A percentile compares a stretch with the other conserved stretches of the same genome.
These are phyloP conservation scores for Aspergillus pseudoterreus DNA, from an alignment of 2,329 filamentous ascomycete genomes.

Conservation along the genomic window DNA sequence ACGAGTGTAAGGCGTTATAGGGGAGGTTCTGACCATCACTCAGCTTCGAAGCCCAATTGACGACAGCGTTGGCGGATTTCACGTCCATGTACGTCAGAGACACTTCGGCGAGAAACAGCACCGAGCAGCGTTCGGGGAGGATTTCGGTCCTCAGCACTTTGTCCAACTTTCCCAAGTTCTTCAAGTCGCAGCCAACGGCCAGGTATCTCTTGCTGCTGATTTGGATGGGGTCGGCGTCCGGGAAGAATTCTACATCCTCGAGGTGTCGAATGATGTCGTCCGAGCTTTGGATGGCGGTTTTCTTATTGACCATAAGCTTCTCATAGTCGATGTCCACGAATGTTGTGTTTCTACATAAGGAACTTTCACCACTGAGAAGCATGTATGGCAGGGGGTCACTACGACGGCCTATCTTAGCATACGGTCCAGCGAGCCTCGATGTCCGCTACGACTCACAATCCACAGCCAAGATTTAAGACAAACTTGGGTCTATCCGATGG, in stretches of 20 bases:
- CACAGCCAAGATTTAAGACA: slow-evolving; percentile 81
- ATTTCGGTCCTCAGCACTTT: slow-evolving; percentile 57
- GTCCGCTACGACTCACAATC: slow-evolving; percentile 64
- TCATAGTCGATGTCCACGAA: slow-evolving; percentile 88
- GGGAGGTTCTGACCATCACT: slow-evolving; percentile 56
- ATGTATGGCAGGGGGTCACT: slow-evolving; percentile 88
- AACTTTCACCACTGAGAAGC: slow-evolving; percentile 64
- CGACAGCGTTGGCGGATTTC: slow-evolving; percentile 66
- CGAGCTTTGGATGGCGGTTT: slow-evolving; percentile 62
- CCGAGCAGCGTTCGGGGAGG: slow-evolving; percentile 54
- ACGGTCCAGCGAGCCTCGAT: slow-evolving; percentile 5
- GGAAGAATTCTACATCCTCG: slow-evolving; percentile 39
- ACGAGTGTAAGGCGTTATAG: not conserved
- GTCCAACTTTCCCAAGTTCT: slow-evolving; percentile 61
- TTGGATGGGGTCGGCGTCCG: slow-evolving; percentile 42
- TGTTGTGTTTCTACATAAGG: slow-evolving; percentile 54
- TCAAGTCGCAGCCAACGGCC: slow-evolving; percentile 77
- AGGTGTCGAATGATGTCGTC: slow-evolving; percentile 56
- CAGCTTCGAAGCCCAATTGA: slow-evolving; percentile 72
- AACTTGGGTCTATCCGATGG: slow-evolving; percentile 60
- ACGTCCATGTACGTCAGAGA: slow-evolving; percentile 88
- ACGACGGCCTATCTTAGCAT: slow-evolving; percentile 25
- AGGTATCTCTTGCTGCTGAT: slow-evolving; percentile 68
- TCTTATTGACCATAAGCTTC: slow-evolving; percentile 72
- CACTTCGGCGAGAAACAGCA: slow-evolving; percentile 85